Percentiles rank a stretch among this genome's conserved stretches.
phyloP scores from a whole-genome alignment of 2,329 filamentous ascomycete genomes.

The Exophiala calicioides region DNA sequence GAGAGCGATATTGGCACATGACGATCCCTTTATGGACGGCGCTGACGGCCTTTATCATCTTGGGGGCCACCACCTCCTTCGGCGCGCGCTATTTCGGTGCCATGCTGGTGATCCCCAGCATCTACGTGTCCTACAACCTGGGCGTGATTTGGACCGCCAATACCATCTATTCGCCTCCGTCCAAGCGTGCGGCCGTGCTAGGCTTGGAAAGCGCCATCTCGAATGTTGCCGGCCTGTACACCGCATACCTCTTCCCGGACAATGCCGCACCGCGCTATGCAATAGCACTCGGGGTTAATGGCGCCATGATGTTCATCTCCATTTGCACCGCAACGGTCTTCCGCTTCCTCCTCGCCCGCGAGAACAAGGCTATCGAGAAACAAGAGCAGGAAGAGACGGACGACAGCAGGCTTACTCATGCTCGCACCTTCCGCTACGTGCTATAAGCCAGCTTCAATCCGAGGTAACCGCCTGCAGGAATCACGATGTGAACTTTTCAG shows the following conservation, averaged over 20 bases:
- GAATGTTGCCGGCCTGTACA: slow-evolving; percentile 70
- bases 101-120: slow-evolving; percentile 62
- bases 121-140: slow-evolving; percentile 63
- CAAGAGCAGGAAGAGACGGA: no score
- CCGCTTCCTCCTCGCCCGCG: slow-evolving; percentile 61
- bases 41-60: slow-evolving; percentile 67
- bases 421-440: no score
- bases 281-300: slow-evolving; percentile 69
- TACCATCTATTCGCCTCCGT: slow-evolving; percentile 71
- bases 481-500: no score
- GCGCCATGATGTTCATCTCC: slow-evolving; percentile 63
- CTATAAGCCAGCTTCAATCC: no score
- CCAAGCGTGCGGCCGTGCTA: slow-evolving; percentile 71
- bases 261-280: slow-evolving; percentile 44
- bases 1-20: slow-evolving; percentile 71
- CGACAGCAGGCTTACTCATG: no score
- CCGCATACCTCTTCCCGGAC: slow-evolving; percentile 66
- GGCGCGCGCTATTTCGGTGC: slow-evolving; percentile 69
- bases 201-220: slow-evolving; percentile 75
- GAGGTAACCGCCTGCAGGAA: no score
- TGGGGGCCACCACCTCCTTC: slow-evolving; percentile 60
- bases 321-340: slow-evolving; percentile 65
- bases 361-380: no score
- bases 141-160: slow-evolving; percentile 74
- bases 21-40: slow-evolving; percentile 62